phyloP scores from a whole-genome alignment of 345 rosid genomes.

The Populus alba region DNA sequence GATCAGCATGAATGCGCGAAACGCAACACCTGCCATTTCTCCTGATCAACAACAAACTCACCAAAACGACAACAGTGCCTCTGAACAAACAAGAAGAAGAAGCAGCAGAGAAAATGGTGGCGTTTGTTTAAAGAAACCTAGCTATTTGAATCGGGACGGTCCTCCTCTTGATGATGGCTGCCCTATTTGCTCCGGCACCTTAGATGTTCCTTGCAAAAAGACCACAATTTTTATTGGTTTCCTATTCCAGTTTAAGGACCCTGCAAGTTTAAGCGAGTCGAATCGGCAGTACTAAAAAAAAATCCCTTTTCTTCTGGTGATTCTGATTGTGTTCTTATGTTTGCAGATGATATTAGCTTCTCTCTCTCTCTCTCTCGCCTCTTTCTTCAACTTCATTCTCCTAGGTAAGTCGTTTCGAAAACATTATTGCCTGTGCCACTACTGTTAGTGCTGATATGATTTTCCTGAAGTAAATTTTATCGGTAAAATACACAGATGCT shows the following conservation, averaged over 20 bases:
- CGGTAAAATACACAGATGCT: no score
- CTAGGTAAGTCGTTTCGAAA: no score
- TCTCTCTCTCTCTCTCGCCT: no score
- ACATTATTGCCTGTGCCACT: no score
- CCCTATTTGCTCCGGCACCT: slow-evolving; percentile 74
- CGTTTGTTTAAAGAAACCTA: slow-evolving; percentile 24
- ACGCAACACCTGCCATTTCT: background rate
- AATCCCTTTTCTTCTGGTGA: background rate
- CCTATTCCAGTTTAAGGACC: background rate
- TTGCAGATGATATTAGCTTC: no score
- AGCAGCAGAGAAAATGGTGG: slow-evolving; percentile 6
- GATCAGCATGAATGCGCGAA: background rate
- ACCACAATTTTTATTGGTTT: background rate
- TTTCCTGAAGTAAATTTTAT: no score
- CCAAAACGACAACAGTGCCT: background rate
- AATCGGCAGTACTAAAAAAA: background rate
- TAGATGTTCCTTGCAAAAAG: slow-evolving; percentile 55
- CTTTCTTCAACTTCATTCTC: no score
- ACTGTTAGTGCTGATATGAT: no score
- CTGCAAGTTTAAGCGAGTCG: background rate
- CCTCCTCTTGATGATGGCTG: slow-evolving; percentile 84
- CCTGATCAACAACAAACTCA: background rate
- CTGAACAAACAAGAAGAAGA: background rate
- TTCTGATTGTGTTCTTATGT: no score
- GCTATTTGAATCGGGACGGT: background rate